Percentiles rank a stretch among this genome's conserved stretches.
Evolutionary conservation across 1,284 basidiomycete genomes (phyloP).

Genomic region (Sporisorium graminicola): DNA sequence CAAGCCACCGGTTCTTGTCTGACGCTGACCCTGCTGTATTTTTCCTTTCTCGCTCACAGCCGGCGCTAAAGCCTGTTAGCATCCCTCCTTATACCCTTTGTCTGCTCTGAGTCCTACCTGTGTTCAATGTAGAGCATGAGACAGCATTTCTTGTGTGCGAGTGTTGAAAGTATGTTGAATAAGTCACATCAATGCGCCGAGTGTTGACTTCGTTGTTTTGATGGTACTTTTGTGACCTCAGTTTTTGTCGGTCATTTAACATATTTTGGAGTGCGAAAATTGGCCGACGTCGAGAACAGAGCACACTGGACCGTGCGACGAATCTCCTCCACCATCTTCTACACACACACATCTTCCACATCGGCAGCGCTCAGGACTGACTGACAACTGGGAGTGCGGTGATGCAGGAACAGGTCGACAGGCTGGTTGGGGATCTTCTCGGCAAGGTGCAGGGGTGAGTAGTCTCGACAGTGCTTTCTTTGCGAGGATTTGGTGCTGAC

Average conservation of each 20-base stretch:
- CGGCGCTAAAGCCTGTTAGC: conserved; percentile 22
- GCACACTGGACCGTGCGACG: not conserved
- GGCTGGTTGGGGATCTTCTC: conserved; percentile 16
- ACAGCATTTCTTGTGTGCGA: too few species aligned
- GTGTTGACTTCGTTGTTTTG: not conserved
- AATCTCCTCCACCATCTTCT: not conserved
- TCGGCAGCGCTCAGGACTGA: not conserved
- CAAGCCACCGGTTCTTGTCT: too few species aligned
- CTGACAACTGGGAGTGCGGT: not conserved
- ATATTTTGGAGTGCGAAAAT: not conserved
- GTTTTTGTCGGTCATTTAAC: conserved; percentile 3
- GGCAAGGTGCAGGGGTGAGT: conserved; percentile 17
- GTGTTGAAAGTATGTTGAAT: too few species aligned
- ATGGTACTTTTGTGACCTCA: not conserved
- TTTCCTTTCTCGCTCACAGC: not conserved
- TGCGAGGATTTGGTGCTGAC: not conserved
- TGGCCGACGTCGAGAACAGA: conserved; percentile 2
- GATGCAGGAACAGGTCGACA: conserved; percentile 35
- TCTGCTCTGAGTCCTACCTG: too few species aligned
- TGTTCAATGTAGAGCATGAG: too few species aligned
- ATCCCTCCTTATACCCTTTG: not conserved
- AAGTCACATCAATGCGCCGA: too few species aligned
- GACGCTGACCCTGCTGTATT: not conserved
- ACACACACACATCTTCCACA: not conserved
- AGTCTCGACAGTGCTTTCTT: too few species aligned